Conservation (phyloP, 306 rosid genomes). For the Ormosia emarginata region DNA sequence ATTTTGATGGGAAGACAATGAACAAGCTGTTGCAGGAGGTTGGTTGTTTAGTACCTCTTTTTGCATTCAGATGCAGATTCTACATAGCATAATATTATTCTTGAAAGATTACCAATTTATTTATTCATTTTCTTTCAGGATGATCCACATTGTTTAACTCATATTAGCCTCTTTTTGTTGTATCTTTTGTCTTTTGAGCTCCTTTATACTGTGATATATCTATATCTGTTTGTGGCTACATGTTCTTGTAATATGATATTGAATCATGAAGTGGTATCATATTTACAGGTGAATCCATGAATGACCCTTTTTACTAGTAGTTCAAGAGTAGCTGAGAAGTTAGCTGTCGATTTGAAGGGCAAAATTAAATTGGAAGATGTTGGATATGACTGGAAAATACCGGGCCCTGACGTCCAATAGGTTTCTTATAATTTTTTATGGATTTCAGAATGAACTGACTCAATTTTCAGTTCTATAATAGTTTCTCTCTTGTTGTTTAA, state of each 20-base stretch:
- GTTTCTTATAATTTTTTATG: conserved; percentile 35
- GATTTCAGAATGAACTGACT: background rate
- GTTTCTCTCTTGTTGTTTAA: conserved; percentile 28
- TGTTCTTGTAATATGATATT: background rate
- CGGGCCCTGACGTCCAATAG: conserved; percentile 97
- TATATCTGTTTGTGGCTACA: background rate
- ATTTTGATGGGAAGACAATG: conserved; percentile 92
- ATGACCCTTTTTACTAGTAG: conserved; percentile 99
- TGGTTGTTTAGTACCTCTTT: conserved; percentile 20
- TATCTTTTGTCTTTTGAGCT: background rate
- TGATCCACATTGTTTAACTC: conserved; percentile 16
- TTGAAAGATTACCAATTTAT: conserved; percentile 3
- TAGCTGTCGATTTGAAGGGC: conserved; percentile 79
- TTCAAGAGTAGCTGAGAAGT: conserved; percentile 96
- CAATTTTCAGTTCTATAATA: background rate
- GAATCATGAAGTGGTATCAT: conserved; percentile 11
- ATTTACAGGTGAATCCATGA: conserved; percentile 71
- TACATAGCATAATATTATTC: background rate
- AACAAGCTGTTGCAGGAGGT: conserved; percentile 85
- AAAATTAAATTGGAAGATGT: conserved; percentile 95
- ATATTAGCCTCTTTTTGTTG: background rate
- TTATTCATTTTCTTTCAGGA: background rate
- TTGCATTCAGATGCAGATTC: background rate
- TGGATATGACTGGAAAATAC: conserved; percentile 96
- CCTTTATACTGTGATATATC: background rate